phyloP scores from a whole-genome alignment of 2,329 filamentous ascomycete species.

The Aspergillus aculeatinus region DNA sequence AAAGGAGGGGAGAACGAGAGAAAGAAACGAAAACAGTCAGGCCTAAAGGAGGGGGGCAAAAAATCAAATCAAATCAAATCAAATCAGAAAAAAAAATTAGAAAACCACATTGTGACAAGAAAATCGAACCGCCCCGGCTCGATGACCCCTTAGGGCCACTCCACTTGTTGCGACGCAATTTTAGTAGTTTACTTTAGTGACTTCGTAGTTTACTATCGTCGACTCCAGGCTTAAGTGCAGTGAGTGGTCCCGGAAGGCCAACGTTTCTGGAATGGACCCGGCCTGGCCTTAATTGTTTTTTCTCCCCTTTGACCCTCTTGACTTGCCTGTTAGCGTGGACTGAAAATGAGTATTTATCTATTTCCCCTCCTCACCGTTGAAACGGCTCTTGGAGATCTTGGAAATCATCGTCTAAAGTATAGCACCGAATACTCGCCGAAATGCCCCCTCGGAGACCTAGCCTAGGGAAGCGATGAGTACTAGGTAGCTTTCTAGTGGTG shows the following conservation, averaged over 20 bases:
- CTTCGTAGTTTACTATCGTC: neutral
- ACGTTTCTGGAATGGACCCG: neutral
- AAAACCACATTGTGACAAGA: conserved; percentile 15
- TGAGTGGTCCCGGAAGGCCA: neutral
- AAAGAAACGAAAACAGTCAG: conserved; percentile 1
- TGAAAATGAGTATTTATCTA: neutral
- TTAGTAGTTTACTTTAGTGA: neutral
- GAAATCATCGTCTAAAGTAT: neutral
- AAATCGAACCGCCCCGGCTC: conserved; percentile 9
- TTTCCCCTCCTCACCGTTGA: neutral
- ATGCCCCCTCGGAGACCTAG: neutral
- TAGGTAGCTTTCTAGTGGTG: neutral
- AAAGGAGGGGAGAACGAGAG: conserved; percentile 10
- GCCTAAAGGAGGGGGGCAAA: conserved; percentile 10
- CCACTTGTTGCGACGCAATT: conserved; percentile 1
- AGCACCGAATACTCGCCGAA: neutral
- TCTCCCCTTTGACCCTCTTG: neutral
- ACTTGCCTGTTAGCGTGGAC: neutral
- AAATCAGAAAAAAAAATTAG: no score
- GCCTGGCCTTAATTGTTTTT: neutral
- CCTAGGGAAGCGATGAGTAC: neutral
- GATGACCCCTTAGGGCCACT: conserved; percentile 10
- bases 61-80: neutral
- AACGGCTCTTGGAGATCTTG: neutral
- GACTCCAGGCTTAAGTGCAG: neutral